A percentile compares a stretch with the other conserved stretches of the same genome.
phyloP scores from a whole-genome alignment of 331 rosid species.

The Telfairia occidentalis region DNA sequence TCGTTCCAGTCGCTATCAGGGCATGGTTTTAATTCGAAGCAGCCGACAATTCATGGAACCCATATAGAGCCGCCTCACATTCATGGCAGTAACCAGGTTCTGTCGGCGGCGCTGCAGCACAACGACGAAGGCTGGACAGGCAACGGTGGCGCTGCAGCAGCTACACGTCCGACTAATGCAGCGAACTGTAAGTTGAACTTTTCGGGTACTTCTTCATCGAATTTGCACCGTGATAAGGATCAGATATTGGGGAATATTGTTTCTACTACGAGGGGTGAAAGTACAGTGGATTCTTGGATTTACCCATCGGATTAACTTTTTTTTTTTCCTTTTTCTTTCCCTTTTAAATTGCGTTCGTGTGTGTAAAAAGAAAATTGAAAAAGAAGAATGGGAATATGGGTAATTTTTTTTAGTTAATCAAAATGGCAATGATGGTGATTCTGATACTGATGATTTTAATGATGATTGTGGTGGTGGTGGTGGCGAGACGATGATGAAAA shows the following conservation, averaged over 20 bases:
- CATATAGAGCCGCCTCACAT: neutral
- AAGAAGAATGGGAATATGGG: neutral
- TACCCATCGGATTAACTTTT: conserved; percentile 46
- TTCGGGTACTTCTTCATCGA: conserved; percentile 17
- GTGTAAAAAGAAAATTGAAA: neutral
- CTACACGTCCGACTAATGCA: conserved; percentile 1
- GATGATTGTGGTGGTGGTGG: conserved; percentile 7
- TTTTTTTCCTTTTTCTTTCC: too few species aligned
- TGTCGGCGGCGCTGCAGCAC: neutral
- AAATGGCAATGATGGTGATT: conserved; percentile 15
- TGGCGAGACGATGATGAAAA: conserved; percentile 8
- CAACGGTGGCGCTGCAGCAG: conserved; percentile 12
- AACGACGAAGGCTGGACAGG: too few species aligned
- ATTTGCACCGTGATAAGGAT: conserved; percentile 32
- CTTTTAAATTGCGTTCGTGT: too few species aligned
- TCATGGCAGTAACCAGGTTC: neutral
- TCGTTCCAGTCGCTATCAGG: conserved; percentile 22
- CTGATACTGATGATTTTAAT: conserved; percentile 13
- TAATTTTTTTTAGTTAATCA: conserved; percentile 5
- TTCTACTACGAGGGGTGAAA: conserved; percentile 34
- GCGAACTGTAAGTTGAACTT: conserved; percentile 34
- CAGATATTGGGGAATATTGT: conserved; percentile 24
- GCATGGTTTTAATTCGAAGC: neutral
- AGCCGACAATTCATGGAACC: too few species aligned
- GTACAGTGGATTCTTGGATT: conserved; percentile 64